Percentiles rank a stretch among this genome's conserved stretches.
Conservation (phyloP, 495 filamentous ascomycete species). For the Lophiostoma macrostomum region DNA sequence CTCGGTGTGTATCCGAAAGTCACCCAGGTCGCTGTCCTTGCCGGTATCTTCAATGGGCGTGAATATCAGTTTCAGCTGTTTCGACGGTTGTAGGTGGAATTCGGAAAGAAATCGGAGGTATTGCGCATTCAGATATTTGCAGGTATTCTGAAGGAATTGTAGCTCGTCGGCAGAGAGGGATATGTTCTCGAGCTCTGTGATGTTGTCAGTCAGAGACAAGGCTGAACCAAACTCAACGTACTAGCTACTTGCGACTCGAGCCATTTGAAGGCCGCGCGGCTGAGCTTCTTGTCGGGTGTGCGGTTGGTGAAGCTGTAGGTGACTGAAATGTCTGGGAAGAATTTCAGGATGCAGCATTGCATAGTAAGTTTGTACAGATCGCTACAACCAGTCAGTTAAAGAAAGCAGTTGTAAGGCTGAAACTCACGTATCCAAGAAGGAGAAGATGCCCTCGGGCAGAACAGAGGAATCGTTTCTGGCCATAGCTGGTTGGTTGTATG, state of each 20-base stretch:
- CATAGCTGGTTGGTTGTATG: slow-evolving; percentile 10
- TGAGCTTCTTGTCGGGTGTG: slow-evolving; percentile 89
- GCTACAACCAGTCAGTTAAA: slow-evolving; percentile 13
- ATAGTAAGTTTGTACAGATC: slow-evolving; percentile 99
- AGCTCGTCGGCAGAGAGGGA: slow-evolving; percentile 73
- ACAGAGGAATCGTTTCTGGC: slow-evolving; percentile 3
- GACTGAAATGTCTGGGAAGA: slow-evolving; percentile 79
- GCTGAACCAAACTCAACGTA: slow-evolving; percentile 36
- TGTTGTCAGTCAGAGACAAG: background rate
- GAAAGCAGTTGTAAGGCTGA: background rate
- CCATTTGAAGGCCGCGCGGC: slow-evolving; percentile 78
- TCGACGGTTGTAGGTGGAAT: slow-evolving; percentile 74
- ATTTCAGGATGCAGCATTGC: slow-evolving; percentile 90
- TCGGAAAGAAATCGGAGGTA: slow-evolving; percentile 78
- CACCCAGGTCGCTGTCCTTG: slow-evolving; percentile 67
- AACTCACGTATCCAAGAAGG: slow-evolving; percentile 76
- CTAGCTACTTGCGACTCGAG: slow-evolving; percentile 75
- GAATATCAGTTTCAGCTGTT: slow-evolving; percentile 75
- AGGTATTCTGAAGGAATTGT: slow-evolving; percentile 70
- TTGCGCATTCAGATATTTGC: slow-evolving; percentile 70
- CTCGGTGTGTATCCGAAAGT: slow-evolving; percentile 66
- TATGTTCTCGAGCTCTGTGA: slow-evolving; percentile 71
- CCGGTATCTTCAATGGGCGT: slow-evolving; percentile 60
- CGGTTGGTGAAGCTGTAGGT: slow-evolving; percentile 94
- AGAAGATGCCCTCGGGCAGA: slow-evolving; percentile 56